Percentiles rank a stretch among this genome's conserved stretches.
Conservation (phyloP, 2,329 filamentous ascomycete genomes). For the Ceratocystis smalleyi region DNA sequence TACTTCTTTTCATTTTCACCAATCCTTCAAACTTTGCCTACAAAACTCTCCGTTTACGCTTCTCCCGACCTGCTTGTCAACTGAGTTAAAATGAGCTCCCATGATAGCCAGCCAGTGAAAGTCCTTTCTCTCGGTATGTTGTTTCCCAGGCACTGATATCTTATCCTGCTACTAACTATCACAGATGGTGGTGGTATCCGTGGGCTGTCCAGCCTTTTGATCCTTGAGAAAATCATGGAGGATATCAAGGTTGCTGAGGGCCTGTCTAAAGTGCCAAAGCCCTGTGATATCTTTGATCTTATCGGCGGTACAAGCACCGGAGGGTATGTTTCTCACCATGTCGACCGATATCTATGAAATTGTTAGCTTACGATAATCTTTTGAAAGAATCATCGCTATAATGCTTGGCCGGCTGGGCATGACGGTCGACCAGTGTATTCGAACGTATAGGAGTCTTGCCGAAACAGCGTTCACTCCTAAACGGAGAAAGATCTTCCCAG, state of each 20-base stretch:
- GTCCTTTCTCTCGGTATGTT: too few species aligned
- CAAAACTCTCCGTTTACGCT: too few species aligned
- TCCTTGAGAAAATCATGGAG: constrained; percentile 22
- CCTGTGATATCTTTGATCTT: constrained; percentile 22
- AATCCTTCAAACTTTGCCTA: too few species aligned
- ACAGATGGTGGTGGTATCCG: constrained; percentile 21
- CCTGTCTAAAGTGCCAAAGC: constrained; percentile 18
- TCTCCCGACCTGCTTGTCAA: too few species aligned
- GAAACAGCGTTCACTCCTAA: background rate
- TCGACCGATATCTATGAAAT: background rate
- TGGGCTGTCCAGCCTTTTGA: constrained; percentile 21
- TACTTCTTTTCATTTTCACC: too few species aligned
- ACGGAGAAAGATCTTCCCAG: background rate
- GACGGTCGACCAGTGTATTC: background rate
- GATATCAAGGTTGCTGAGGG: constrained; percentile 16
- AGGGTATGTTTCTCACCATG: constrained; percentile 17
- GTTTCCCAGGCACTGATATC: too few species aligned
- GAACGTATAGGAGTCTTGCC: background rate
- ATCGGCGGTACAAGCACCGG: constrained; percentile 24
- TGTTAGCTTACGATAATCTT: too few species aligned
- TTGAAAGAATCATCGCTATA: background rate
- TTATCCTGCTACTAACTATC: too few species aligned
- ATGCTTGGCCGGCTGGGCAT: background rate
- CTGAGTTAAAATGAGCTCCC: too few species aligned
- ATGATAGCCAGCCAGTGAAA: too few species aligned